Base-by-base conservation (phyloP, 116 monocot species). In the Zostera marina region DNA sequence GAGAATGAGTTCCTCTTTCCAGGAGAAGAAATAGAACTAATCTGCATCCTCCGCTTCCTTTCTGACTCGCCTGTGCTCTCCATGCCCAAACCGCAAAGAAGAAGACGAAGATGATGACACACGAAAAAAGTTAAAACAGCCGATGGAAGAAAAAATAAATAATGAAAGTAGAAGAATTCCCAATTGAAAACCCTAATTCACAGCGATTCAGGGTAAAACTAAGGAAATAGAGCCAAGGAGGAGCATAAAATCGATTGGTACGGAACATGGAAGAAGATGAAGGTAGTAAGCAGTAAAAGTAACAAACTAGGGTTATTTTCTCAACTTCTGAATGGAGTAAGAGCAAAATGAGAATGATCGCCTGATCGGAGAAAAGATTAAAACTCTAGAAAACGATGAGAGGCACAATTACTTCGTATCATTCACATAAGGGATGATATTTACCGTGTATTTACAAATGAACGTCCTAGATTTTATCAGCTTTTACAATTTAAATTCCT, bases 11-110 rank as follows among this genome's bases (percentile, higher is more conserved):
- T 53, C 61, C 54, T 69, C 61, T 55, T 69, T 1, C 54, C 62
- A 20, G 69, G 61, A 51, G 69, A 54, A 53, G 69, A 69, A 20
- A 55, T 61, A 45, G 69, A 61, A 44, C 62, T 69, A 54, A 69
- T 53, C 21, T 69, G 69, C 4, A 32, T 2, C 32, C 62, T 61
- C n/a, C 69, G 61, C 46, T 69, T 69, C 62, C 61, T 42, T 54
- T 61, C 69, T 44, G 41, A 41, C 41, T 60, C 68, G 39, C 60
- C 60, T 5, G 63, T 63, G 51, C 63, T 63, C 52, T 19, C 63
- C 63, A 63, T 63, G 15, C 22, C 59, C 43, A 51, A 32, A 32
- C 54, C 54, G 5, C 7, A 22, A 53, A 53, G 15, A 39, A 39
- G 16, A 39, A 26, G 38, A 38, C 2, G 14, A 11, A 11, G 32